Evolutionary conservation across 306 rosid genomes (phyloP).

Genomic region (Abrus precatorius): DNA sequence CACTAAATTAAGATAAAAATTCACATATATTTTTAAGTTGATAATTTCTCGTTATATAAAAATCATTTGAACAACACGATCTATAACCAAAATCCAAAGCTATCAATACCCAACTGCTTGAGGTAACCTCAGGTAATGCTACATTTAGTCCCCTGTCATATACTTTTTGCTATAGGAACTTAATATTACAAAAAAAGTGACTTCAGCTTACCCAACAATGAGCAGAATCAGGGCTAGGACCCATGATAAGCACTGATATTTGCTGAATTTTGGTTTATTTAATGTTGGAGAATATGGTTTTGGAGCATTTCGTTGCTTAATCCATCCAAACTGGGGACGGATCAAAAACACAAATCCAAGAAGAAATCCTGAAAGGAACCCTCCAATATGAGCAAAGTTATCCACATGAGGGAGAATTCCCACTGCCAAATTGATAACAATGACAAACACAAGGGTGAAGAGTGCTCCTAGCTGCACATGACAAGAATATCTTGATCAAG

Average conservation of each 20-base stretch:
- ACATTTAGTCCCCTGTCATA: background rate
- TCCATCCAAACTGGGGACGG: constrained; percentile 91
- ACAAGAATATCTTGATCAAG: constrained; percentile 9
- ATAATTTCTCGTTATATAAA: too few relatives aligned
- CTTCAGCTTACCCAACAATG: constrained; percentile 67
- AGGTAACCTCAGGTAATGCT: too few relatives aligned
- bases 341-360: constrained; percentile 83
- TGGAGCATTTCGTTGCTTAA: constrained; percentile 64
- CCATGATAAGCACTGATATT: constrained; percentile 72
- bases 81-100: too few relatives aligned
- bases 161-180: background rate
- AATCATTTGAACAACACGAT: too few relatives aligned
- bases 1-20: too few relatives aligned
- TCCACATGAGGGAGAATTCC: constrained; percentile 87
- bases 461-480: constrained; percentile 70
- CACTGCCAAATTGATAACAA: constrained; percentile 73
- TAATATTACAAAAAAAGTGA: background rate
- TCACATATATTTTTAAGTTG: too few relatives aligned
- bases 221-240: constrained; percentile 64
- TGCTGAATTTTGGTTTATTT: constrained; percentile 64
- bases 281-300: constrained; percentile 35
- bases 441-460: constrained; percentile 65
- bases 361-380: constrained; percentile 86
- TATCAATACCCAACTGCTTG: too few relatives aligned
- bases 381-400: constrained; percentile 91